Base-by-base conservation (phyloP, 78 protist species). In the Monosiga brevicollis region DNA sequence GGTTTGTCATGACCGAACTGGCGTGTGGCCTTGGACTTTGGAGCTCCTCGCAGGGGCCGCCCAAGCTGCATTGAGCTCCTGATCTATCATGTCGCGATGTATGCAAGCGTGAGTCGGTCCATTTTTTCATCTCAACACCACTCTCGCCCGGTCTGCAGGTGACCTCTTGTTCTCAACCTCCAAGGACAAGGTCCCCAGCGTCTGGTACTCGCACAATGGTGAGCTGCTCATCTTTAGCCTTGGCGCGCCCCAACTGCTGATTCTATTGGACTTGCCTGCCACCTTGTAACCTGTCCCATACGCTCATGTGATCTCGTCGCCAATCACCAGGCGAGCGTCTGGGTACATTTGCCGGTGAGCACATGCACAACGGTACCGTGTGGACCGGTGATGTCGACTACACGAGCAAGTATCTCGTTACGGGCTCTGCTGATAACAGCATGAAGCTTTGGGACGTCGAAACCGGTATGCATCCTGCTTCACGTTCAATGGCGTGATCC, bases 151-250 rank as follows among this genome's bases (percentile, higher is more conserved):
- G n/a, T n/a, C n/a, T n/a, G n/a, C n/a, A n/a, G n/a, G 99, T 42
- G 99, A 97, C 62, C 91, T 95, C 9, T 39, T 95, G 39, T 95
- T 97, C 86, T 86, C 96, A 2, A 78, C 88, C 11, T 86, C 92
- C 49, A 94, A 93, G 72, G 96, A 95, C 55, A 78, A 71, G 34
- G 2, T 1, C 20, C 87, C 91, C 42, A 49, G 62, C 73, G 87
- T 75, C 39, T 75, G 79, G 79, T 75, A 39, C 79, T 75, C 79
- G 49, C 79, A 75, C 79, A 75, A 75, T 24, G 79, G 62, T 49
- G 62, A 6, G 62, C n/a, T n/a, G n/a, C n/a, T n/a, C n/a, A n/a
- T n/a, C n/a, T n/a, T 49, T 49, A 6, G 62, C 15, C 29, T 49
- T 15, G 6, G 62, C 15, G 62, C 15, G 62, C 15, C 29, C 15